Evolutionary conservation across 345 rosid genomes (phyloP).

Genomic region (Populus ilicifolia): DNA sequence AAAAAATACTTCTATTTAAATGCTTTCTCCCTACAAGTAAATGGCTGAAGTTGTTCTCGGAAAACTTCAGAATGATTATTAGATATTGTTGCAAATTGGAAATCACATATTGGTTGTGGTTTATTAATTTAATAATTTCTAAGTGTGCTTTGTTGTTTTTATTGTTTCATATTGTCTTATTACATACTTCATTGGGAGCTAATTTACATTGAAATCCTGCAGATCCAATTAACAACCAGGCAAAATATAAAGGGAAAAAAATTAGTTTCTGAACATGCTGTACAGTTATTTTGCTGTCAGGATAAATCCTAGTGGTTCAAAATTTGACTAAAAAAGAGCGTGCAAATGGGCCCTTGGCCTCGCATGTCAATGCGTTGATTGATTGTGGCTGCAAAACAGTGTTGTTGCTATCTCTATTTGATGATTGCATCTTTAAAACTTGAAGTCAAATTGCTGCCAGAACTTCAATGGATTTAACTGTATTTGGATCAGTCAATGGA

Average conservation of each 20-base stretch:
- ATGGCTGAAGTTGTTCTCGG: not conserved
- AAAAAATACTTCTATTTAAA: not conserved
- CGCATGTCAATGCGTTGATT: not conserved
- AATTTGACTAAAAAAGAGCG: not conserved
- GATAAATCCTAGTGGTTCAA: not conserved
- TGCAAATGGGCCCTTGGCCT: not conserved
- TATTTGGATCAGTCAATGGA: not conserved
- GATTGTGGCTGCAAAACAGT: not conserved
- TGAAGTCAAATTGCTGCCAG: not conserved
- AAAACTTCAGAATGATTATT: not conserved
- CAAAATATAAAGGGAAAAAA: not conserved
- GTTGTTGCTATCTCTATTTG: not conserved
- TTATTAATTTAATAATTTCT: not conserved
- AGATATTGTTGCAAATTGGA: not conserved
- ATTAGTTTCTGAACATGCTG: not conserved
- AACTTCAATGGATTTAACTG: not conserved
- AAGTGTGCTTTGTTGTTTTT: not conserved
- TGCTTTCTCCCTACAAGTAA: not conserved
- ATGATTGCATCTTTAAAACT: not conserved
- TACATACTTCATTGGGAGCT: not conserved
- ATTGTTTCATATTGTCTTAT: not conserved
- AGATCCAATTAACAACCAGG: not conserved
- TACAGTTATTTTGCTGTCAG: not conserved
- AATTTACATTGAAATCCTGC: not conserved
- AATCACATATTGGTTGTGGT: not conserved